phyloP scores from a whole-genome alignment of 1,139 yeast genomes.

The Pichia sp. region DNA sequence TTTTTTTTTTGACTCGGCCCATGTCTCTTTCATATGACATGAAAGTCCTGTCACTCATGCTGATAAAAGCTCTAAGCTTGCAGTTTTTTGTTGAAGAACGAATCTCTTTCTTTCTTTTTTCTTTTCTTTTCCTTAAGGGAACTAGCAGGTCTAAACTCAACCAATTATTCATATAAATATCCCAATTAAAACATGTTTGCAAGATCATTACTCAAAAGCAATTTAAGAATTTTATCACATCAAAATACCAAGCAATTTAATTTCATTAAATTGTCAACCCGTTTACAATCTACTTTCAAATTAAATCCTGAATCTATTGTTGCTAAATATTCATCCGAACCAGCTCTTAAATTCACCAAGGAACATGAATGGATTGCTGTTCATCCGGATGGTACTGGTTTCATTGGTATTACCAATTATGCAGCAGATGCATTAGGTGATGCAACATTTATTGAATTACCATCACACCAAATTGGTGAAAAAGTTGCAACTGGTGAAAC shows the following conservation, averaged over 20 bases:
- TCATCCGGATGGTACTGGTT: conserved; percentile 75
- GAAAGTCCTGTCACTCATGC: not conserved
- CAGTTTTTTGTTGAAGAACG: not conserved
- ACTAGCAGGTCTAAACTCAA: not conserved
- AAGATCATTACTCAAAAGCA: conserved; percentile 8
- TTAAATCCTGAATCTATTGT: conserved; percentile 49
- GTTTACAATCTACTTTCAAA: conserved; percentile 42
- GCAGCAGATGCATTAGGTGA: conserved; percentile 99
- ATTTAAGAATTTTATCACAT: not conserved
- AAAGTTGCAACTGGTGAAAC: conserved; percentile 69
- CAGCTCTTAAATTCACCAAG: conserved; percentile 62
- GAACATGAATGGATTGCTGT: conserved; percentile 97
- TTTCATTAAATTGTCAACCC: conserved; percentile 25
- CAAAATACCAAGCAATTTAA: not conserved
- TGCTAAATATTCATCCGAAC: conserved; percentile 46
- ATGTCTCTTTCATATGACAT: not conserved
- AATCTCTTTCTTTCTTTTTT: not conserved
- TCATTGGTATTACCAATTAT: conserved; percentile 86
- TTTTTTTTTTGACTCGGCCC: not conserved
- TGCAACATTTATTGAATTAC: conserved; percentile 88
- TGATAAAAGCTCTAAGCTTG: not conserved
- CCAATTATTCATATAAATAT: not conserved
- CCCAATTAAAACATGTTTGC: not conserved
- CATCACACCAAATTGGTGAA: conserved; percentile 32
- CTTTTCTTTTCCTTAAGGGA: not conserved